phyloP scores from a whole-genome alignment of 106 monocot species.

The Allium sativum region DNA sequence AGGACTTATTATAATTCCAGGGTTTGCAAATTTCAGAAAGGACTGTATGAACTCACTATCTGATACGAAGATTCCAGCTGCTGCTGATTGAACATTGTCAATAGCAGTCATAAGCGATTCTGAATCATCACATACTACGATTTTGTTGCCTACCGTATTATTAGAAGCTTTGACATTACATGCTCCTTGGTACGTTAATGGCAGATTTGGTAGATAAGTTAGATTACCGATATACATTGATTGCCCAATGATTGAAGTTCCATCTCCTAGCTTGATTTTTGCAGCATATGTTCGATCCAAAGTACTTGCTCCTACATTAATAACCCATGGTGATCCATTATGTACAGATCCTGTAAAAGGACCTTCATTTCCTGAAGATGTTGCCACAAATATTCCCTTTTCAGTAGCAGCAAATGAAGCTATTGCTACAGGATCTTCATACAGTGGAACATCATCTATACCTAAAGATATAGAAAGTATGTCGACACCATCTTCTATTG shows the following conservation, averaged over 20 bases:
- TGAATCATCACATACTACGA: conserved; percentile 11
- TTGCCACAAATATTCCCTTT: conserved; percentile 48
- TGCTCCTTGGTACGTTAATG: conserved; percentile 7
- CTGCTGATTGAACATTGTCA: neutral
- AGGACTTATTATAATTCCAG: conserved; percentile 21
- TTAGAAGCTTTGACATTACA: conserved; percentile 17
- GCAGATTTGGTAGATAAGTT: neutral
- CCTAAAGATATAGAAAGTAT: conserved; percentile 65
- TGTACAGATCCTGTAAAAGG: conserved; percentile 27
- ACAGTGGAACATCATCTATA: conserved; percentile 25
- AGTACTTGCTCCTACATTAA: conserved; percentile 54
- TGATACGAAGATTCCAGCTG: conserved; percentile 31
- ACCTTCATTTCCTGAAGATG: conserved; percentile 59
- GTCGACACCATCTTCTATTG: conserved; percentile 60
- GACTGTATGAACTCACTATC: neutral
- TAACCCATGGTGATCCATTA: conserved; percentile 62
- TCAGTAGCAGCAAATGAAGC: conserved; percentile 49
- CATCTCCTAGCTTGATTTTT: conserved; percentile 25
- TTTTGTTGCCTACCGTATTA: neutral
- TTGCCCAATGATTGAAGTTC: conserved; percentile 20
- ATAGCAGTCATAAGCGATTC: neutral
- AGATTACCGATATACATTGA: conserved; percentile 33
- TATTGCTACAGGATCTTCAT: conserved; percentile 52
- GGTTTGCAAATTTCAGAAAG: conserved; percentile 15
- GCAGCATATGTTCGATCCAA: conserved; percentile 48